Percentiles rank a stretch among this genome's conserved stretches.
These are phyloP conservation scores for Acidomyces sp. DNA, from an alignment of 495 filamentous ascomycete species.

Conservation along the genomic window DNA sequence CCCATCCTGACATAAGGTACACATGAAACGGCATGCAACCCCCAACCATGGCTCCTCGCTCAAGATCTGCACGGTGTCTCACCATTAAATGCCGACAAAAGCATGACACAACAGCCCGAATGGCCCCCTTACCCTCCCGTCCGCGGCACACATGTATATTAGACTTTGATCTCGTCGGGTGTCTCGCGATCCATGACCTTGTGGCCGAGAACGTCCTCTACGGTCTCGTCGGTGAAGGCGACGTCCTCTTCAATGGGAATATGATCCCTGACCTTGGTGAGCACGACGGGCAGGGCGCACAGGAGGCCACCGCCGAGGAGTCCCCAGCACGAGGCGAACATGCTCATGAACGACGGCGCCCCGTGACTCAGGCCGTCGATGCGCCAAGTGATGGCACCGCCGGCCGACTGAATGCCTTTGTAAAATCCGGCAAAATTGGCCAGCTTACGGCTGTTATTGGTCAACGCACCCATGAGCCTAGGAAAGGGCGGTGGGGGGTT, in stretches of 20 bases:
- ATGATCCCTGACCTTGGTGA: conserved; percentile 62
- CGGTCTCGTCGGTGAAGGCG: conserved; percentile 68
- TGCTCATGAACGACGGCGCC: conserved; percentile 42
- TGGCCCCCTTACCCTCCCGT: too few species aligned
- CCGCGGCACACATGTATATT: too few species aligned
- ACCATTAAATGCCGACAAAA: too few species aligned
- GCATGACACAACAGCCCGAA: too few species aligned
- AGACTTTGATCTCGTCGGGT: conserved; percentile 4
- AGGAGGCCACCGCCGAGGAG: conserved; percentile 58
- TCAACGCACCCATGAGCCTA: conserved; percentile 84
- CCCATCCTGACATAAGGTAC: too few species aligned
- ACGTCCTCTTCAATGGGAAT: conserved; percentile 63
- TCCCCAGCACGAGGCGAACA: conserved; percentile 49
- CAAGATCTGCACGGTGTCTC: too few species aligned
- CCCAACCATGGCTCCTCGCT: too few species aligned
- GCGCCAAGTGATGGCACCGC: conserved; percentile 74
- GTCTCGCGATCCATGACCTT: neutral
- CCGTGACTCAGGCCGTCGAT: conserved; percentile 46
- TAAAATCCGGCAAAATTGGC: conserved; percentile 94
- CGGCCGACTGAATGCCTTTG: conserved; percentile 95
- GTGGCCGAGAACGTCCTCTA: conserved; percentile 10
- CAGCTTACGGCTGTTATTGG: conserved; percentile 79
- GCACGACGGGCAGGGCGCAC: conserved; percentile 66
- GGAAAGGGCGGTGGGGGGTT: conserved; percentile 15
- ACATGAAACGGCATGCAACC: too few species aligned